These are phyloP conservation scores for Cladosporium sp. DNA, from an alignment of 2,329 filamentous ascomycete genomes.

Conservation along the genomic window DNA sequence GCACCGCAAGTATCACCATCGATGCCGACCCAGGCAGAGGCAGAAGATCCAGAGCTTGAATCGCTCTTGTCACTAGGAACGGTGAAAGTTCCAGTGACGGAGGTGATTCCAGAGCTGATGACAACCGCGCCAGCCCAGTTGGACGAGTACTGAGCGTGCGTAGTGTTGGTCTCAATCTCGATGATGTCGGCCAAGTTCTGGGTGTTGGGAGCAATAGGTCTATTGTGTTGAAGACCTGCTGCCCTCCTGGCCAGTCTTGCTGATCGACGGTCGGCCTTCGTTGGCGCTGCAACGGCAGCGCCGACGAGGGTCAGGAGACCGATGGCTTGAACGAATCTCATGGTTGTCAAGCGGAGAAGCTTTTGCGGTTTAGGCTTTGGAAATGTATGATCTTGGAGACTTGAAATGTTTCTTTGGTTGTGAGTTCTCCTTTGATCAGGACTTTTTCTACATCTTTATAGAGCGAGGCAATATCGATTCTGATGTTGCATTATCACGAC, in stretches of 20 bases:
- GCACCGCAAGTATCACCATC: conserved; percentile 55
- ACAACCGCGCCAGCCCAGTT: conserved; percentile 61
- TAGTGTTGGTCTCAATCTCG: conserved; percentile 33
- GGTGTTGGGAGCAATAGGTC: conserved; percentile 30
- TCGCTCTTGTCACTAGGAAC: conserved; percentile 49
- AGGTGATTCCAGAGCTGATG: conserved; percentile 48
- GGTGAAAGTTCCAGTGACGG: conserved; percentile 52
- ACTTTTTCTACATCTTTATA: not conserved
- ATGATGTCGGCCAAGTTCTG: conserved; percentile 24
- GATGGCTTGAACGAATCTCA: conserved; percentile 47
- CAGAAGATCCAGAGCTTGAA: conserved; percentile 32
- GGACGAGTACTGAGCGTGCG: conserved; percentile 47
- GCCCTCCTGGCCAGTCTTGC: conserved; percentile 29
- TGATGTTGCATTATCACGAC: not conserved
- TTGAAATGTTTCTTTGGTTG: not conserved
- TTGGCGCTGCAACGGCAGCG: conserved; percentile 44
- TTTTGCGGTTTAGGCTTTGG: not conserved
- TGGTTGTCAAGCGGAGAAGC: conserved; percentile 22
- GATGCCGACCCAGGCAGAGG: conserved; percentile 57
- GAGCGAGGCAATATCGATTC: not conserved
- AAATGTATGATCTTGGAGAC: too few species aligned
- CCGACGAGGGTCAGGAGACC: conserved; percentile 38
- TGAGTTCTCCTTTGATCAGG: not conserved
- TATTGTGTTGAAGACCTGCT: conserved; percentile 26
- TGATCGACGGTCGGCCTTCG: conserved; percentile 34